A percentile compares a stretch with the other conserved stretches of the same genome.
These are phyloP conservation scores for Termitomyces sp. DNA, from an alignment of 768 basidiomycete genomes.

Conservation along the genomic window DNA sequence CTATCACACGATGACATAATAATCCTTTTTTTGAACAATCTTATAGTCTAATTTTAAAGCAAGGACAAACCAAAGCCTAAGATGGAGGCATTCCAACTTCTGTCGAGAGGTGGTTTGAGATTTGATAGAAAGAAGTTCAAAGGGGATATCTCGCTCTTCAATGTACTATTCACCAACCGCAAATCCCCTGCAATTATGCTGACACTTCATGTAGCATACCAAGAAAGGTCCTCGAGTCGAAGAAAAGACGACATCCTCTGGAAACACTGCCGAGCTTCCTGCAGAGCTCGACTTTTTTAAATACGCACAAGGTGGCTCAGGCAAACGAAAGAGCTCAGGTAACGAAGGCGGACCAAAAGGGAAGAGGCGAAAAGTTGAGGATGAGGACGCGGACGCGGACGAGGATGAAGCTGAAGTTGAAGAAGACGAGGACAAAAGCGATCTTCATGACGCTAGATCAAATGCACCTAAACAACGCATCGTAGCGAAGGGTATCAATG, in stretches of 20 bases:
- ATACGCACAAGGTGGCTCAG: conserved; percentile 57
- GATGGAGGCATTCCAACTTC: conserved; percentile 88
- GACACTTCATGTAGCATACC: conserved; percentile 15
- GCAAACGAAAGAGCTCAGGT: conserved; percentile 46
- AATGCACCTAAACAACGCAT: conserved; percentile 56
- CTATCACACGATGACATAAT: not conserved
- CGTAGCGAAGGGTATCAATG: conserved; percentile 65
- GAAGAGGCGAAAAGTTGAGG: conserved; percentile 33
- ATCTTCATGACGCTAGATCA: conserved; percentile 15
- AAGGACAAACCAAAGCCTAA: not conserved
- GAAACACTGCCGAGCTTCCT: conserved; percentile 51
- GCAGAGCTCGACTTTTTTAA: conserved; percentile 90
- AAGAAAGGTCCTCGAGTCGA: conserved; percentile 2
- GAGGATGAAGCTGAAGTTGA: conserved; percentile 20
- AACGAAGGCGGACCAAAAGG: conserved; percentile 16
- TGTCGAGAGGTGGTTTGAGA: conserved; percentile 80
- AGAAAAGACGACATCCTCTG: conserved; percentile 18
- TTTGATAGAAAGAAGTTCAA: conserved; percentile 80
- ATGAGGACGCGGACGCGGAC: conserved; percentile 25
- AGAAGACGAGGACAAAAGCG: conserved; percentile 13
- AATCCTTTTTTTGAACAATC: not conserved
- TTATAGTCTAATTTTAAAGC: not conserved
- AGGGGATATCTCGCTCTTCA: conserved; percentile 68
- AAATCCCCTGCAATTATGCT: not conserved
- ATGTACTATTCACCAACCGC: conserved; percentile 36